These are phyloP conservation scores for Aegilops speltoides DNA, from an alignment of 176 grass and related monocot species.

Conservation along the genomic window DNA sequence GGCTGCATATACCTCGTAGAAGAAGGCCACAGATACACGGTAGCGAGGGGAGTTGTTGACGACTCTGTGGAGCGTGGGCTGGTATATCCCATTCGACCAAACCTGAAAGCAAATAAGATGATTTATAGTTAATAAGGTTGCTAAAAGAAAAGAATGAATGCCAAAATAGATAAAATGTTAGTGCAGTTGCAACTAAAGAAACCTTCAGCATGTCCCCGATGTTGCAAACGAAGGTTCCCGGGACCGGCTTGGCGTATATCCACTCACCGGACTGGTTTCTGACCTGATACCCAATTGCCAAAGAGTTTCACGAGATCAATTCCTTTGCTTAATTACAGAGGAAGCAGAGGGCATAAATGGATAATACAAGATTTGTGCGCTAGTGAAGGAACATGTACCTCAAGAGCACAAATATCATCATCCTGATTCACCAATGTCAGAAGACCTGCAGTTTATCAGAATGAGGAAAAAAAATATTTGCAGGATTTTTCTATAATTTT, in stretches of 20 bases:
- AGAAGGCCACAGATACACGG: slow-evolving; percentile 83
- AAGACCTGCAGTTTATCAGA: slow-evolving; percentile 53
- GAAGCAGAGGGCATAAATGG: not conserved
- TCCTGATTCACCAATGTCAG: slow-evolving; percentile 96
- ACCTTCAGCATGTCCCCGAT: slow-evolving; percentile 64
- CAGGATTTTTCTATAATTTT: slow-evolving; percentile 1
- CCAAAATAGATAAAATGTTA: not conserved
- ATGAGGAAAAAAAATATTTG: not conserved
- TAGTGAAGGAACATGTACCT: slow-evolving; percentile 45
- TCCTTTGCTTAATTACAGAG: slow-evolving; percentile 23
- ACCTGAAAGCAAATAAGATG: slow-evolving; percentile 44
- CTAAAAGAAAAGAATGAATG: not conserved
- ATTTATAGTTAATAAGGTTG: not conserved
- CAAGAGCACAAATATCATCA: slow-evolving; percentile 80
- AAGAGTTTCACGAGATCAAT: not conserved
- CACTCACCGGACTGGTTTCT: slow-evolving; percentile 80
- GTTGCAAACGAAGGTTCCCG: slow-evolving; percentile 90
- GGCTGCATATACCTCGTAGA: slow-evolving; percentile 63
- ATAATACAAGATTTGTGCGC: not conserved
- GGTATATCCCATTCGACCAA: slow-evolving; percentile 90
- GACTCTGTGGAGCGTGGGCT: slow-evolving; percentile 81
- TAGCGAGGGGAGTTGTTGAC: slow-evolving; percentile 71
- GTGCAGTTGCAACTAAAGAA: not conserved
- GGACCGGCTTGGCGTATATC: slow-evolving; percentile 77
- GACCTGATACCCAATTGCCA: slow-evolving; percentile 43